Base-by-base conservation (phyloP, 2,329 filamentous ascomycete genomes). In the Apiospora malaysiana region DNA sequence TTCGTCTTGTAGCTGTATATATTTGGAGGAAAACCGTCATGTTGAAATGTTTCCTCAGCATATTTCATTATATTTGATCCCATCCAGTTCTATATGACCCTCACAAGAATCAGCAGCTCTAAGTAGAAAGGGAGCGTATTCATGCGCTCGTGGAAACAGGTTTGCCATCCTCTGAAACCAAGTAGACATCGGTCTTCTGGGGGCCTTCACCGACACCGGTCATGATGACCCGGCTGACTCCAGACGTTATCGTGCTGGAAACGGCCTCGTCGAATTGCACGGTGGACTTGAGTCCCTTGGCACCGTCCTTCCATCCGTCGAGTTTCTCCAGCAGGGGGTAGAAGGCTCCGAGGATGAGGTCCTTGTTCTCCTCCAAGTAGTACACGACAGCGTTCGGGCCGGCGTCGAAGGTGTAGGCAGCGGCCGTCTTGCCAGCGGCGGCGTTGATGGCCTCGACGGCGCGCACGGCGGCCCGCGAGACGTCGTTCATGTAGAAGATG, bases 401-500 rank as follows among this genome's bases (percentile, higher is more conserved):
- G 0, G 96, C 96, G 79, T 99, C 96, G 78, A 98, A 99, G 0
- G 96, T 99, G 82, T 99, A 99, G 4, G 96, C 96, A 4, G 94
- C 94, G 23, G 98, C 88, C 0, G 89, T 91, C 83, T 90, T 92
- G 69, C 94, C 94, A 5, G 93, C 94, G 32, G 88, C 87, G 69
- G 87, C 87, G 79, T 99, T 99, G 84, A 98, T 93, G 76, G 91
- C 88, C 84, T 99, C 94, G 42, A 98, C 95, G 21, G 94, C 91
- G 69, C 94, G 89, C 72, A 99, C 94, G 7, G 95, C 94, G 1
- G 95, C 94, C 47, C 93, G 87, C 25, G 92, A 95, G 21, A 95
- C 91, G 80, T 99, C 96, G 83, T 98, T 99, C 87, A 99, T 91
- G 86, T 99, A 99, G 83, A 97, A 98, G 80, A 99, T 99, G 23